Base-by-base conservation (phyloP, 2,329 filamentous ascomycete species). In the Colletotrichum lindemuthianum region DNA sequence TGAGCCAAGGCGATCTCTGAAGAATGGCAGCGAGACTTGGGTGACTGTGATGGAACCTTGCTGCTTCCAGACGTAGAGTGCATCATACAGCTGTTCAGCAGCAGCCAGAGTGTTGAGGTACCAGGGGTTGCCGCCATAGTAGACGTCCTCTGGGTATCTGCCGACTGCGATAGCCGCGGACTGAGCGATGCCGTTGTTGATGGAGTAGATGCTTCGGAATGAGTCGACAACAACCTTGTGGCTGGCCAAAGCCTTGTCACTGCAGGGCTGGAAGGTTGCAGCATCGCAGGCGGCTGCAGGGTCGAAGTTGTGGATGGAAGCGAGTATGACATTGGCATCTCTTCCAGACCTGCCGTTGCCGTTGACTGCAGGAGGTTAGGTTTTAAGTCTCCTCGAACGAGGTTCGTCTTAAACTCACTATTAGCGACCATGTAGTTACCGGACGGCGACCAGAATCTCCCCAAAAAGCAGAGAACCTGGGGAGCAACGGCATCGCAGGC, bases 41-140 rank as follows among this genome's bases (percentile, higher is more conserved):
- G 87, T 90, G 50, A 95, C 84, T 1, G 83, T 84, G 70, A 96
- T 83, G 6, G 82, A 88, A 1, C 87, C 88, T 33, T 82, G 75
- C 40, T 80, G 76, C 67, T 89, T 82, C 90, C 91, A 95, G 53
- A 90, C 87, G 68, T 90, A 89, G 1, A 93, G 72, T 1, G 92
- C 90, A 70, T 91, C 89, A 74, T 93, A 95, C 3, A 96, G 84
- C 72, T 92, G 89, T 76, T 96, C 92, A 3, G 92, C 92, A 0
- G 91, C 91, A 2, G 91, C 91, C 36, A 93, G 82, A 1, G 90
- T 95, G 70, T 85, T 85, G 11, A 95, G 82, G 70, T 93, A 92
- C 92, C 92, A 96, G 2, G 92, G 92, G 74, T 96, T 93, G 1
- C 91, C 92, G 65, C 87, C 87, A 75, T 89, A 90, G 77, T 95